phyloP scores from a whole-genome alignment of 768 basidiomycete species.

The Pilatotrama ljubarskyi region DNA sequence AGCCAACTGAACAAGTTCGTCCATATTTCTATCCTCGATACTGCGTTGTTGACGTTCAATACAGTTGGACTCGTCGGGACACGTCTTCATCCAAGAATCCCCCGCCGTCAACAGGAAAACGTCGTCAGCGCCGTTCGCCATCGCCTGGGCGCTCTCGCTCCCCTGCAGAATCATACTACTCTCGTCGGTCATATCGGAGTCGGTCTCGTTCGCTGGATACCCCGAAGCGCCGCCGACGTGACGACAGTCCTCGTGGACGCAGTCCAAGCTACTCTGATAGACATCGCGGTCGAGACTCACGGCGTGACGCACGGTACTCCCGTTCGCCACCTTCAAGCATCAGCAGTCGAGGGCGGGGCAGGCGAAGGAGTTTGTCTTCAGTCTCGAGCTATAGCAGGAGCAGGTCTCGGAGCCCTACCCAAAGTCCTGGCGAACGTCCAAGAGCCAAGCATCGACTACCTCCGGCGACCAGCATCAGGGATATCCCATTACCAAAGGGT shows the following conservation, averaged over 20 bases:
- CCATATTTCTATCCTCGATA: conserved; percentile 4
- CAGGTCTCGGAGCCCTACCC: conserved; percentile 45
- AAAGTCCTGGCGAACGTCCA: conserved; percentile 52
- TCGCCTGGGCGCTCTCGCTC: conserved; percentile 60
- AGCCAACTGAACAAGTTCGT: conserved; percentile 75
- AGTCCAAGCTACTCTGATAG: conserved; percentile 53
- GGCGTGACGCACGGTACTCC: conserved; percentile 33
- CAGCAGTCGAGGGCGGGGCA: conserved; percentile 39
- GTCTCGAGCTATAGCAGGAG: conserved; percentile 56
- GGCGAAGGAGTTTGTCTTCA: conserved; percentile 54
- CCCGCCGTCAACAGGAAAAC: conserved; percentile 38
- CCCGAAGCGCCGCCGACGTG: conserved; percentile 58
- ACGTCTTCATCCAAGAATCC: conserved; percentile 40
- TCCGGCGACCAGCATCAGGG: conserved; percentile 41
- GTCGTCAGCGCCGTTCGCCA: conserved; percentile 43
- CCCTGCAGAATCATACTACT: conserved; percentile 64
- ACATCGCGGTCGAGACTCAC: conserved; percentile 34
- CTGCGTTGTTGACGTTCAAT: conserved; percentile 4
- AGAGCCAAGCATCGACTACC: conserved; percentile 68
- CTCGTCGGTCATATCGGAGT: conserved; percentile 61
- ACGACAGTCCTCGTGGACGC: conserved; percentile 47
- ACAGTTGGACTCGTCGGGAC: conserved; percentile 71
- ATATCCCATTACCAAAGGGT: conserved; percentile 24
- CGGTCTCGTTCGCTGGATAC: conserved; percentile 63
- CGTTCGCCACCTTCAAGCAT: conserved; percentile 32